Evolutionary conservation across 805 yeast species (phyloP).

Genomic region (Monosporozyma siamensis): DNA sequence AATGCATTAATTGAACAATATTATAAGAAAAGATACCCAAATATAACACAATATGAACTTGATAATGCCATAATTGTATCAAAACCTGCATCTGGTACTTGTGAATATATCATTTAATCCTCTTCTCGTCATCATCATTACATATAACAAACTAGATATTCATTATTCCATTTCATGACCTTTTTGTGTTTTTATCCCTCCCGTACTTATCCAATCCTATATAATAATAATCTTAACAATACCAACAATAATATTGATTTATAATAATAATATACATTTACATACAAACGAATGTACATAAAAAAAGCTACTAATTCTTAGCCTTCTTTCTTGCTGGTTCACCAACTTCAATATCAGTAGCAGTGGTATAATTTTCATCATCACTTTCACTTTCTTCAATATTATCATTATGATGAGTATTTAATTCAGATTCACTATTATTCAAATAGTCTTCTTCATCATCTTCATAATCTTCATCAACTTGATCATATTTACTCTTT

Average conservation of each 20-base stretch:
- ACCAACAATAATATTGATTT: too few species aligned
- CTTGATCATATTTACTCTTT: conserved; percentile 77
- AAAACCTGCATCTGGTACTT: conserved; percentile 48
- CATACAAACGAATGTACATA: too few species aligned
- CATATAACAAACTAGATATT: too few species aligned
- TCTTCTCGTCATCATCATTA: too few species aligned
- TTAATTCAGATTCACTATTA: conserved; percentile 33
- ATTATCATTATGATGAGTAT: conserved; percentile 12
- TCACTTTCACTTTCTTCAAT: conserved; percentile 13
- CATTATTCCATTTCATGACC: too few species aligned
- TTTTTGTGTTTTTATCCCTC: too few species aligned
- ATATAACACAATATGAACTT: conserved; percentile 37
- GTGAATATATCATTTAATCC: conserved; percentile 10
- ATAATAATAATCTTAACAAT: too few species aligned
- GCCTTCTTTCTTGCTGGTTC: conserved; percentile 28
- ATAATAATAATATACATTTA: too few species aligned
- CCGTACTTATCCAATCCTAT: too few species aligned
- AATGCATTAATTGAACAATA: conserved; percentile 44
- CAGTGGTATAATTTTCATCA: conserved; percentile 30
- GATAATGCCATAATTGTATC: conserved; percentile 45
- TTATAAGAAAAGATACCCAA: conserved; percentile 41
- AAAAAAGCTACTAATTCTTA: too few species aligned
- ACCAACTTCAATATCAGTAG: conserved; percentile 26
- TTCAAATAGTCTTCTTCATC: conserved; percentile 39
- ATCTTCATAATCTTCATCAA: too few species aligned